Conservation (phyloP, 2,329 filamentous ascomycete genomes). For the Colletotrichum sp. region DNA sequence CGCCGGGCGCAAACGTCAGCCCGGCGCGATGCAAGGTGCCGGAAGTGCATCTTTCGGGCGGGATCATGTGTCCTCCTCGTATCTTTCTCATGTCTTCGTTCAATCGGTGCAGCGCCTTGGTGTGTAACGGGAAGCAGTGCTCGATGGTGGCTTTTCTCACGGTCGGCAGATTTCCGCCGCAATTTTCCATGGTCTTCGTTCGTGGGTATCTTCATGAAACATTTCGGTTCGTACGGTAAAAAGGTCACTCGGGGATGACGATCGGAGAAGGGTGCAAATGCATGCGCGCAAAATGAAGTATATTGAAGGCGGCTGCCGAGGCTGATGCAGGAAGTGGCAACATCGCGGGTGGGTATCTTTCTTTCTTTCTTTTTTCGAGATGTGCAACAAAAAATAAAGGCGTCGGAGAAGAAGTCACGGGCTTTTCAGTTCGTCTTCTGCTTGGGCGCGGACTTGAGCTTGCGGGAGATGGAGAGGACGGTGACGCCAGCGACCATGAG, state of each 20-base stretch:
- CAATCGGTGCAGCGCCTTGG: background rate
- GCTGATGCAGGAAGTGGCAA: background rate
- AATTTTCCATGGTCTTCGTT: background rate
- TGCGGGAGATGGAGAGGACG: slow-evolving; percentile 32
- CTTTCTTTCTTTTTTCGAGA: background rate
- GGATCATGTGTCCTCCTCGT: background rate
- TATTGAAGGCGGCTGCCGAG: background rate
- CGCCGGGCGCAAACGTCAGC: background rate
- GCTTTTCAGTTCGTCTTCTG: slow-evolving; percentile 5
- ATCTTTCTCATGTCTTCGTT: background rate
- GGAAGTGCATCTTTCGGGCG: background rate
- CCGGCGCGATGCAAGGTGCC: background rate
- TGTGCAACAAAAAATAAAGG: background rate
- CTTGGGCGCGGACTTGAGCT: slow-evolving; percentile 23
- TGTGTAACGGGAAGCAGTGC: background rate
- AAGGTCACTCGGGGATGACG: background rate
- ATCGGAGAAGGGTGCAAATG: background rate
- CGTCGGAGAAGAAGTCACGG: background rate
- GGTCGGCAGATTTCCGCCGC: background rate
- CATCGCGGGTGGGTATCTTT: background rate
- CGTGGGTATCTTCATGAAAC: background rate
- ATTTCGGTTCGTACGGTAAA: background rate
- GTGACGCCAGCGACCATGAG: slow-evolving; percentile 47
- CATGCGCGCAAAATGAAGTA: background rate
- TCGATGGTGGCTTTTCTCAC: background rate